Percentiles rank a stretch among this genome's conserved stretches.
Conservation (phyloP, 1,139 yeast species). For the Debaryomyces fabryi region DNA sequence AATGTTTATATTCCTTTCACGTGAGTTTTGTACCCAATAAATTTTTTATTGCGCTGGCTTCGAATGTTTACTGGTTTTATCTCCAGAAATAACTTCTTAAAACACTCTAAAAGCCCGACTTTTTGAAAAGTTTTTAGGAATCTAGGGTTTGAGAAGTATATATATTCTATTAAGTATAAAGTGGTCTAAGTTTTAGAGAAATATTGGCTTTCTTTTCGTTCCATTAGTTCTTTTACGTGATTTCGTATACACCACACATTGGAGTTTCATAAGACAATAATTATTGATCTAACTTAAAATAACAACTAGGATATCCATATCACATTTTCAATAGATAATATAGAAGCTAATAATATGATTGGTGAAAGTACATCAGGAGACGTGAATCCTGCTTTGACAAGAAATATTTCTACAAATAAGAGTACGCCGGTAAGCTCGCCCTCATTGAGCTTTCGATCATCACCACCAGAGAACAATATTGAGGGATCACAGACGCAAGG, state of each 20-base stretch:
- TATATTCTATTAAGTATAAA: background rate
- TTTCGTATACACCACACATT: constrained; percentile 4
- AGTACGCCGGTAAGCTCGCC: constrained; percentile 14
- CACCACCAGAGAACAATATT: constrained; percentile 12
- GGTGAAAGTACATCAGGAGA: constrained; percentile 4
- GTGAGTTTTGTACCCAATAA: constrained; percentile 5
- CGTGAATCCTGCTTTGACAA: background rate
- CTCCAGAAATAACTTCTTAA: background rate
- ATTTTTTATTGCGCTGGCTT: constrained; percentile 10
- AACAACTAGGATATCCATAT: background rate
- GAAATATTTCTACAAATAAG: constrained; percentile 12
- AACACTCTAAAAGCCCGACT: background rate
- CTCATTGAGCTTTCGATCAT: constrained; percentile 19
- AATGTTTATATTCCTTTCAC: constrained; percentile 2
- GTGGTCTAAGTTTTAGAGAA: background rate
- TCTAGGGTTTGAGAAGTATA: background rate
- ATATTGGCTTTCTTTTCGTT: background rate
- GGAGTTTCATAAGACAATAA: constrained; percentile 1
- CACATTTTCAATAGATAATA: background rate
- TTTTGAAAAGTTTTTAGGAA: background rate
- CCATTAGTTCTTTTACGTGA: background rate
- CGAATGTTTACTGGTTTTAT: constrained; percentile 4
- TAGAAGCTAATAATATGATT: background rate
- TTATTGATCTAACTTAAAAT: constrained; percentile 2
- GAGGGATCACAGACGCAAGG: background rate